phyloP scores from a whole-genome alignment of 2,329 filamentous ascomycete species.

The Juglanconis oblonga region DNA sequence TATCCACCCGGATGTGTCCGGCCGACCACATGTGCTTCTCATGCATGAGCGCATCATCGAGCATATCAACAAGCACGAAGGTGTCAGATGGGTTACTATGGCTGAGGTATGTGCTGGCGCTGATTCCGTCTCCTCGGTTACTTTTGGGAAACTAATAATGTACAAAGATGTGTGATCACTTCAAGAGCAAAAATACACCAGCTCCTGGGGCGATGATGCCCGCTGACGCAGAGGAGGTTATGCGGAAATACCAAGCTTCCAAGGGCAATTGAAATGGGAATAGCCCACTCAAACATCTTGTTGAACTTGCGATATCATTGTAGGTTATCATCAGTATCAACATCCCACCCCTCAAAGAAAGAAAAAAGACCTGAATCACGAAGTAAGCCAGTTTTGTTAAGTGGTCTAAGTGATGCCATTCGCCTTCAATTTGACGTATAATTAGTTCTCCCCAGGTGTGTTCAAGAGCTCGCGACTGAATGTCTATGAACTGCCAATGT shows the following conservation, averaged over 20 bases:
- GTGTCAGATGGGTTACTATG: slow-evolving; percentile 18
- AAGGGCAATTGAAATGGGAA: not conserved
- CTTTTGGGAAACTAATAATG: not conserved
- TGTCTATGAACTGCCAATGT: too few relatives aligned
- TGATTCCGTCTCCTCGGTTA: not conserved
- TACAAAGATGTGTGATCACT: slow-evolving; percentile 16
- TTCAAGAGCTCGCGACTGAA: too few relatives aligned
- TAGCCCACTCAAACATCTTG: not conserved
- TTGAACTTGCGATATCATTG: not conserved
- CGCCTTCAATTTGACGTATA: too few relatives aligned
- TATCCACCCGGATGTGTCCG: slow-evolving; percentile 71
- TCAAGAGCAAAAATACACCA: slow-evolving; percentile 18
- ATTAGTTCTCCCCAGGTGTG: too few relatives aligned
- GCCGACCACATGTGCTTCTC: slow-evolving; percentile 67
- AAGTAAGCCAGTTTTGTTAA: too few relatives aligned
- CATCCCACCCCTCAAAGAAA: too few relatives aligned
- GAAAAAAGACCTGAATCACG: too few relatives aligned
- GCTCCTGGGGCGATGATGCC: slow-evolving; percentile 15
- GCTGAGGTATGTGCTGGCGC: slow-evolving; percentile 6
- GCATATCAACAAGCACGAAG: slow-evolving; percentile 19
- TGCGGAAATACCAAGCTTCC: slow-evolving; percentile 8
- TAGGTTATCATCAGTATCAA: too few relatives aligned
- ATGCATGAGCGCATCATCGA: slow-evolving; percentile 62
- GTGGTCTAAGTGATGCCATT: too few relatives aligned
- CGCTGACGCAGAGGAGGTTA: slow-evolving; percentile 11